Percentiles rank a stretch among this genome's conserved stretches.
Conservation (phyloP, 306 rosid genomes). For the Gastrolobium villosum region DNA sequence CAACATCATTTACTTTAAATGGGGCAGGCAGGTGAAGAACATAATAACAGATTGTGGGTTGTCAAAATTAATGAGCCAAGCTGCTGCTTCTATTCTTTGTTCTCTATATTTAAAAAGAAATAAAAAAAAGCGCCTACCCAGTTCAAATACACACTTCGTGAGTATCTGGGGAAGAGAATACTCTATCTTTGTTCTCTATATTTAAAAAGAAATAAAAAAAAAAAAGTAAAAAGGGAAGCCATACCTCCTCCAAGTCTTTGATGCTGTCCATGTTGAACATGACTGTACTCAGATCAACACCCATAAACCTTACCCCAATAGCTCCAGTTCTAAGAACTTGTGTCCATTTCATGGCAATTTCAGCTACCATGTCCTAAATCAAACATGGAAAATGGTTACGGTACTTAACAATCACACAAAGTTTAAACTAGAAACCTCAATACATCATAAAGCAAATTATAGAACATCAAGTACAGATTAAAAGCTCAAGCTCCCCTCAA, state of each 20-base stretch:
- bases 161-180: no score
- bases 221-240: background rate
- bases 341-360: conserved; percentile 88
- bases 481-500: background rate
- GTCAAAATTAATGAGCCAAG: conserved; percentile 1
- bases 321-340: conserved; percentile 84
- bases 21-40: background rate
- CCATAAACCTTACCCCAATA: conserved; percentile 76
- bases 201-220: background rate
- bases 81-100: background rate
- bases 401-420: conserved; percentile 17
- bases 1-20: background rate
- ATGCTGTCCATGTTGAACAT: conserved; percentile 89
- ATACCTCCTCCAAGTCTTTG: conserved; percentile 79
- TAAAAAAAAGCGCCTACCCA: no score
- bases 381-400: conserved; percentile 26
- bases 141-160: no score
- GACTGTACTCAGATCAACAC: conserved; percentile 82
- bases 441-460: conserved; percentile 29
- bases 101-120: conserved; percentile 20
- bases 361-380: conserved; percentile 75
- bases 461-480: background rate
- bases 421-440: conserved; percentile 24
- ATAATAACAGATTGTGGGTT: conserved; percentile 27
- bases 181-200: background rate